Base-by-base conservation (phyloP, 1,139 yeast genomes). In the Suhomyces chickasaworum region DNA sequence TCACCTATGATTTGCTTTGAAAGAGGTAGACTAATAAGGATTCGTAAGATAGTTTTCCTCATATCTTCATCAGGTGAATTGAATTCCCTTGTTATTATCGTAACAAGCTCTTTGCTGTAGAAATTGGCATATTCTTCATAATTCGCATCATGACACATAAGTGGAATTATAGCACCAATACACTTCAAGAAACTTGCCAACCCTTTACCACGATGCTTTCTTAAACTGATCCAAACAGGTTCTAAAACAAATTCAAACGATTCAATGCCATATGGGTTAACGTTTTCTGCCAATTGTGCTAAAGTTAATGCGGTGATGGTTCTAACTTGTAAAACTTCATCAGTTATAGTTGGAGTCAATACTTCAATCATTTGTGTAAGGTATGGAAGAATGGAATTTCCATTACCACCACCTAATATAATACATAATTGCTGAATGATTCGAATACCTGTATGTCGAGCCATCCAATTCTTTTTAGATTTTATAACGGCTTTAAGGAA, bases 201-300 rank as follows among this genome's bases (percentile, higher is more conserved):
- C 0, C 84, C 77, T 56, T 82, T 80, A 3, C 98, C 98, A 50
- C 96, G 73, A 53, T 88, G 95, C 37, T 77, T 77, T 44, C 83
- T 77, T 25, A 89, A 77, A 2, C 96, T 97, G 16, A 72, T 68
- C 96, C 97, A 90, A 7, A 89, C 65, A 0, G 91, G 89, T 51
- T 87, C 93, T 34, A 93, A 62, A 0, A 81, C 73, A 7, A 63
- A 68, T 53, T 87, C 95, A 63, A 93, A 91, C 0, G 95, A 81
- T 57, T 89, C 97, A 47, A 89, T 86, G 41, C 99, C 99, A 65
- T 86, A 89, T 0, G 99, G 99, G 18, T 81, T 75, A 1, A 91
- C 82, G n/a, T 87, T 85, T 41, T 89, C 95, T 0, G 98, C 98
- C 31, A 93, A 64, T 6, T 85, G 80, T 0, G 95, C 73, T 1